Conservation (phyloP, 495 filamentous ascomycete species). For the Aspergillus saccharolyticus region DNA sequence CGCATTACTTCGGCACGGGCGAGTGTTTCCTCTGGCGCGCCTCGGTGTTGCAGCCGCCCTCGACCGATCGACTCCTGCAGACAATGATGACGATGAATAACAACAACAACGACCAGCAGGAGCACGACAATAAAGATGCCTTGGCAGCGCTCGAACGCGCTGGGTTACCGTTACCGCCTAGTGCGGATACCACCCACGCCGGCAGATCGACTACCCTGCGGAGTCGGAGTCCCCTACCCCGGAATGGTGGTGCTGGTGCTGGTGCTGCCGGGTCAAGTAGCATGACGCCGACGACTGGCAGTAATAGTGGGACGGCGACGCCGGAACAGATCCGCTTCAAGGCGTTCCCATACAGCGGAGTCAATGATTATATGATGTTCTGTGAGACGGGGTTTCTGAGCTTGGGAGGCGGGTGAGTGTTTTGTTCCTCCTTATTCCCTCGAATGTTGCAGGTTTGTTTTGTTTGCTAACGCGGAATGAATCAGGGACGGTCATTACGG, state of each 20-base stretch:
- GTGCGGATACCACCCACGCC: conserved; percentile 65
- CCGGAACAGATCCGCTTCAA: conserved; percentile 82
- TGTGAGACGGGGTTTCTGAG: conserved; percentile 84
- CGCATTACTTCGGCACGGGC: conserved; percentile 90
- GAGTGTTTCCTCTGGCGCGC: conserved; percentile 98
- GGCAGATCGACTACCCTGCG: conserved; percentile 64
- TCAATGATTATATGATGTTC: conserved; percentile 95
- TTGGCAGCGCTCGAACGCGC: conserved; percentile 25
- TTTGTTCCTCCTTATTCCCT: conserved; percentile 2
- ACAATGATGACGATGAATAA: conserved; percentile 20
- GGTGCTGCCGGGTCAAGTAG: too few species aligned
- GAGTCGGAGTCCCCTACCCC: conserved; percentile 4
- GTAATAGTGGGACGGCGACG: conserved; percentile 37
- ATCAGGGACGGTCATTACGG: conserved; percentile 80
- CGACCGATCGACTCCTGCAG: conserved; percentile 38
- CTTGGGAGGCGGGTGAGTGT: conserved; percentile 70
- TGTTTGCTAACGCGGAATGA: neutral
- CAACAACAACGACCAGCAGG: too few species aligned
- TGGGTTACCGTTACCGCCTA: conserved; percentile 65
- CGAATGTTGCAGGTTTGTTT: neutral
- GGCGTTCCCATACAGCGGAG: conserved; percentile 90
- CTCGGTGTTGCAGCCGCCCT: conserved; percentile 48
- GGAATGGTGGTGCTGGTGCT: too few species aligned
- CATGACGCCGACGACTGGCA: neutral
- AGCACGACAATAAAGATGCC: too few species aligned